phyloP scores from a whole-genome alignment of 805 yeast species.

The Myxozyma lipomycoides region DNA sequence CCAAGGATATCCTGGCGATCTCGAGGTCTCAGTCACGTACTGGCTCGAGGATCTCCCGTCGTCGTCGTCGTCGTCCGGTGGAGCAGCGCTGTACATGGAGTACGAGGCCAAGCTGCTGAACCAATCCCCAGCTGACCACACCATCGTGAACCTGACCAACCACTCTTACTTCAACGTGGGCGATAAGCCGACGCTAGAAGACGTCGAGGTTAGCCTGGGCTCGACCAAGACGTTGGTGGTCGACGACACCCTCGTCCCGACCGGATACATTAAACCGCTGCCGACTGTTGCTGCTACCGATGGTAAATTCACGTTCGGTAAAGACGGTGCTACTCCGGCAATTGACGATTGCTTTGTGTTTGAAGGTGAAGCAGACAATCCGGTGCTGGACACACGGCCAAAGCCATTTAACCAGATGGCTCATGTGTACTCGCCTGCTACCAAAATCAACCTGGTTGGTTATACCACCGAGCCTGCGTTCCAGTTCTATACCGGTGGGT shows the following conservation, averaged over 20 bases:
- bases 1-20: slow-evolving; percentile 60
- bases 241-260: slow-evolving; percentile 44
- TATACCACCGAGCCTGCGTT: slow-evolving; percentile 61
- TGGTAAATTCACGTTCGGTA: slow-evolving; percentile 34
- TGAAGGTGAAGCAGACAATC: slow-evolving; percentile 31
- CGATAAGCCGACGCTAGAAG: slow-evolving; percentile 36
- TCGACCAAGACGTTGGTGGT: slow-evolving; percentile 45
- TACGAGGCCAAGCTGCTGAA: slow-evolving; percentile 43
- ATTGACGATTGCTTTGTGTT: slow-evolving; percentile 51
- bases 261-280: slow-evolving; percentile 43
- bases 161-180: slow-evolving; percentile 56
- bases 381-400: slow-evolving; percentile 48
- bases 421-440: slow-evolving; percentile 46
- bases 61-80: too few species aligned
- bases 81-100: slow-evolving; percentile 46
- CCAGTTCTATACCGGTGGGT: slow-evolving; percentile 63
- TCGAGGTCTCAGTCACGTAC: slow-evolving; percentile 47
- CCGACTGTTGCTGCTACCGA: slow-evolving; percentile 31
- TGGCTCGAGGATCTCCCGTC: slow-evolving; percentile 39
- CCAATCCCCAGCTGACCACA: slow-evolving; percentile 39
- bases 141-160: slow-evolving; percentile 57
- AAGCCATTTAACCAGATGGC: slow-evolving; percentile 39
- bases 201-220: slow-evolving; percentile 41
- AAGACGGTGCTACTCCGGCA: slow-evolving; percentile 34
- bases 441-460: slow-evolving; percentile 44